phyloP scores from a whole-genome alignment of 2,329 filamentous ascomycete species.

The Lasiodiplodia hormozganensis region DNA sequence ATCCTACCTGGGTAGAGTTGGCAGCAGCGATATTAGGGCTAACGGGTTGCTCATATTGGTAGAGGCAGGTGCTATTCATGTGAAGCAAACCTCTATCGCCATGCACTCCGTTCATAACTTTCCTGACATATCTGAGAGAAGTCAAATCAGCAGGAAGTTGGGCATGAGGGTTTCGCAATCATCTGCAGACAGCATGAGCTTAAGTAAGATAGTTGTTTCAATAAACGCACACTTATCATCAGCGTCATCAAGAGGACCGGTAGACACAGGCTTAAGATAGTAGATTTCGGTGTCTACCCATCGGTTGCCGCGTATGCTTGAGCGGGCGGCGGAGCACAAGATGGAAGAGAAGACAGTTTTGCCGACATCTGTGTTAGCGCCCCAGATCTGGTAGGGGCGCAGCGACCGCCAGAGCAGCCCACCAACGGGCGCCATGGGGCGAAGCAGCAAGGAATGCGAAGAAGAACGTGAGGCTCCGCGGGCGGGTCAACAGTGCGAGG shows the following conservation, averaged over 20 bases:
- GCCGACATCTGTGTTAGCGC: conserved; percentile 83
- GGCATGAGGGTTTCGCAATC: background rate
- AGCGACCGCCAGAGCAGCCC: conserved; percentile 72
- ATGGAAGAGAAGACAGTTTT: conserved; percentile 83
- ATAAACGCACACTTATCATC: conserved; percentile 63
- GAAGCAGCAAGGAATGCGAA: conserved; percentile 35
- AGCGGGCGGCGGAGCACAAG: conserved; percentile 67
- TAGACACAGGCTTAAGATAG: conserved; percentile 84
- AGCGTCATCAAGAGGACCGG: conserved; percentile 71
- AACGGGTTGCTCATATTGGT: conserved; percentile 75
- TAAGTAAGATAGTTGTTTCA: background rate
- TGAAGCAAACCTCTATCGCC: background rate
- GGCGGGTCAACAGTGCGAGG: background rate
- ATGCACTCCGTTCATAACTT: background rate
- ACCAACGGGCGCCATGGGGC: conserved; percentile 54
- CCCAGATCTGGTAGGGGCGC: conserved; percentile 76
- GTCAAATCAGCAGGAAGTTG: background rate
- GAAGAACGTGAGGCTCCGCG: background rate
- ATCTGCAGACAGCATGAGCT: background rate
- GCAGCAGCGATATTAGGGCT: conserved; percentile 78
- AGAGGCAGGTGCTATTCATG: conserved; percentile 64
- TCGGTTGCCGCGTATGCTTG: conserved; percentile 37
- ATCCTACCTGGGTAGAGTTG: conserved; percentile 3
- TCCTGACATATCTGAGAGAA: background rate
- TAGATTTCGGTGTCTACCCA: conserved; percentile 58